Evolutionary conservation across 805 yeast genomes (phyloP), one percentile per base, ranked within the genome.

Genomic region (Wickerhamiella galacta): DNA sequence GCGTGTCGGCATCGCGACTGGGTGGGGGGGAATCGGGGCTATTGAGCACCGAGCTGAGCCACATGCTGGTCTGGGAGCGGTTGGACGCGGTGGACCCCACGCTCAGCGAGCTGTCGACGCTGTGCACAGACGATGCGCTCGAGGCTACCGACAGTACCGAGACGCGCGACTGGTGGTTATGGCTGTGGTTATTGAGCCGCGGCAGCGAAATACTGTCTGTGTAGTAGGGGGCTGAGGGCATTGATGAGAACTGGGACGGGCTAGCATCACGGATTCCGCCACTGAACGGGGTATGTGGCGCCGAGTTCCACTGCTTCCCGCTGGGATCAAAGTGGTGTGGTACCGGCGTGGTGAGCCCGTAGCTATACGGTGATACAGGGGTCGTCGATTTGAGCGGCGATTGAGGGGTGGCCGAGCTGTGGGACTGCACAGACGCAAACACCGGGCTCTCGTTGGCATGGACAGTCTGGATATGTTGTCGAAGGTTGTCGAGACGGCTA

Each of bases 391-490:
- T n/a, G n/a, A n/a, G n/a, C n/a, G n/a, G n/a, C n/a, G n/a, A 18
- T 9, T 27, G 29, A 9, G 29, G 21, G 6, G 15, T 8, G 31
- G 24, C 11, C 16, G 12, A 14, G 20, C 31, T 16, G 21, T 28
- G 21, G 30, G 20, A 20, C 11, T 27, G 20, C 18, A 20, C 31
- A 34, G 40, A 36, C 31, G 41, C 46, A 25, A 37, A 39, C 10
- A 38, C 34, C 30, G 48, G 55, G 25, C 48, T 51, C 40, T 67
- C 70, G 42, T 60, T 61, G 28, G 74, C 72, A 42, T 76, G 83
- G 5, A 76, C 83, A 0, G 95, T 78, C 49, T 82, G 92, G 39
- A 77, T 76, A 57, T 83, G 95, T 57, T 85, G 95, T 39, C 94
- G 66, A 40, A 85, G 63, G 52, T 85, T 85, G 54, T 85, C 95